Conservation (phyloP, 2,329 filamentous ascomycete species). For the Penicillium olsonii region DNA sequence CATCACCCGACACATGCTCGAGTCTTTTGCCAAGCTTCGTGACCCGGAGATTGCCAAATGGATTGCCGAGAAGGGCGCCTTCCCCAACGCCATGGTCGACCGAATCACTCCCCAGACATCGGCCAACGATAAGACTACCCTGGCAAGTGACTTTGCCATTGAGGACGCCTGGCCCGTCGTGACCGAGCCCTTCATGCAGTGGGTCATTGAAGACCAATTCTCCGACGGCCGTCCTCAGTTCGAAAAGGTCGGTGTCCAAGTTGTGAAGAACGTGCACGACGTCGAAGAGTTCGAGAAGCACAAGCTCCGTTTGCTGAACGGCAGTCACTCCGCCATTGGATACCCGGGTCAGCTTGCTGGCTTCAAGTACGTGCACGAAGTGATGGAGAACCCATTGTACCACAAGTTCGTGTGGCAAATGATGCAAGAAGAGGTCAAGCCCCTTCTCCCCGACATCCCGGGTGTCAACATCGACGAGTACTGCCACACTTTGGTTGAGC, state of each 20-base stretch:
- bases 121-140: constrained; percentile 46
- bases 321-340: constrained; percentile 54
- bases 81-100: constrained; percentile 60
- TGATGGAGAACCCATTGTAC: constrained; percentile 53
- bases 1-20: constrained; percentile 56
- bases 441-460: constrained; percentile 52
- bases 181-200: constrained; percentile 59
- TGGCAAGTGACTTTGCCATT: constrained; percentile 50
- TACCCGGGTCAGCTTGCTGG: constrained; percentile 56
- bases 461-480: constrained; percentile 56
- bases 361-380: constrained; percentile 58
- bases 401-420: constrained; percentile 54
- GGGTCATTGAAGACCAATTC: constrained; percentile 58
- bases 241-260: constrained; percentile 56
- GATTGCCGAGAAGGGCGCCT: constrained; percentile 51
- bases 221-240: constrained; percentile 54
- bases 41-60: constrained; percentile 53
- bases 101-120: constrained; percentile 57
- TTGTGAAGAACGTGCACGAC: constrained; percentile 53
- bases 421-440: constrained; percentile 59
- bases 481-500: constrained; percentile 56
- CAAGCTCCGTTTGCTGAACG: constrained; percentile 59
- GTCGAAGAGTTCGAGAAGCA: constrained; percentile 60
- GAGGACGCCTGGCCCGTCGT: constrained; percentile 57
- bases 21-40: constrained; percentile 51